Base-by-base conservation (phyloP, 2,329 filamentous ascomycete species). In the Neurospora sp. region DNA sequence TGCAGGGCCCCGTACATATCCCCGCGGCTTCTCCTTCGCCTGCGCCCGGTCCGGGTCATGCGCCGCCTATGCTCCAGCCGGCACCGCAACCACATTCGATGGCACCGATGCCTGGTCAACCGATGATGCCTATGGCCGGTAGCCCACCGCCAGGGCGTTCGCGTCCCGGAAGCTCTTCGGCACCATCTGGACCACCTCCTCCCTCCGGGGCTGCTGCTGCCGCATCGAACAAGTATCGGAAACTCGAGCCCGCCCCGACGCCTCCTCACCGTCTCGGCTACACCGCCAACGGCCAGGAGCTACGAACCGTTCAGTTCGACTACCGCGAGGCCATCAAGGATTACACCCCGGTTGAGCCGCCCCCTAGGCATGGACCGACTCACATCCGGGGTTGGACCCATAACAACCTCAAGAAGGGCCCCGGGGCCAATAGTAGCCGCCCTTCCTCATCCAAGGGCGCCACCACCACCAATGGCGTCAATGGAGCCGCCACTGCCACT, bases 261-360 rank as follows among this genome's bases (percentile, higher is more conserved):
- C 83, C 85, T 7, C 81, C 85, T 38, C 85, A 86, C 75, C 78
- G 82, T 13, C 81, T 82, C 62, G 81, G 81, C 71, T 84, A 82
- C 76, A 79, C 80, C 69, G 84, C 83, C 74, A 78, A 77, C 46
- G 79, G 79, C 23, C 81, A 83, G 17, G 86, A 88, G 73, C 80
- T 89, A n/a, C 84, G 86, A 70, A 87, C 87, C 4, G 85, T 87
- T 3, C 84, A 84, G 43, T 89, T 88, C 73, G 81, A 85, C 70
- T 83, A 84, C 66, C 81, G 80, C 38, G 83, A 84, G 72, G 84
- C 85, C 23, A 87, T 88, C 75, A 88, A 88, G 75, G 86, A 89
- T 74, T 87, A 86, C 62, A 80, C 81, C 4, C 82, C 85, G 2
- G 83, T 82, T 19, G 86, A 87, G 67, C 84, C 86, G 15, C 82